These are phyloP conservation scores for Coleophoma cylindrospora DNA, from an alignment of 2,329 filamentous ascomycete species.

Conservation along the genomic window DNA sequence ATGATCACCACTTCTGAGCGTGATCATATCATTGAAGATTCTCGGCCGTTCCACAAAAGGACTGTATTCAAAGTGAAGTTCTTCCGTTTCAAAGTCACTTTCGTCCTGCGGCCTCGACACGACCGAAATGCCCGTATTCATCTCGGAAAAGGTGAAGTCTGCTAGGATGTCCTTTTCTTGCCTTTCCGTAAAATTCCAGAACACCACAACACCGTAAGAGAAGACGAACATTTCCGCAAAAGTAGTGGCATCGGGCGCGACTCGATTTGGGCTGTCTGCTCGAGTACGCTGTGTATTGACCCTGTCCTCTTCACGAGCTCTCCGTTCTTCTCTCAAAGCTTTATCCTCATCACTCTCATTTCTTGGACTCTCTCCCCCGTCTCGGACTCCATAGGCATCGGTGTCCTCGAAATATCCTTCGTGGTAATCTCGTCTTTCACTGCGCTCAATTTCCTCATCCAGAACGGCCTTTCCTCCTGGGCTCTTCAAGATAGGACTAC, in stretches of 20 bases:
- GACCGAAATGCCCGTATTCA: constrained; percentile 60
- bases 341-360: constrained; percentile 30
- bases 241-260: constrained; percentile 66
- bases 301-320: constrained; percentile 29
- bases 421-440: constrained; percentile 81
- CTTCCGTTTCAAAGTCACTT: constrained; percentile 92
- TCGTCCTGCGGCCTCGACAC: constrained; percentile 77
- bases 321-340: constrained; percentile 20
- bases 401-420: constrained; percentile 83
- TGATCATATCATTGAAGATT: constrained; percentile 99
- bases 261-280: constrained; percentile 47
- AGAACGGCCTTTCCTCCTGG: constrained; percentile 89
- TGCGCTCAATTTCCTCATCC: constrained; percentile 93
- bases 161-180: constrained; percentile 97
- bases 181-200: constrained; percentile 96
- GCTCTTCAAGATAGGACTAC: constrained; percentile 86
- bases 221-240: constrained; percentile 97
- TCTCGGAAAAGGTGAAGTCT: constrained; percentile 83
- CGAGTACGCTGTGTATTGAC: constrained; percentile 32
- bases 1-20: constrained; percentile 86
- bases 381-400: constrained; percentile 47
- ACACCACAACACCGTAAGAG: constrained; percentile 94
- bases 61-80: constrained; percentile 98
- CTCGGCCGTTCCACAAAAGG: constrained; percentile 78
- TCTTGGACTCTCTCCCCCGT: constrained; percentile 38